A percentile compares a stretch with the other conserved stretches of the same genome.
phyloP scores from a whole-genome alignment of 257 asterid species.

The Przewalskia tangutica region DNA sequence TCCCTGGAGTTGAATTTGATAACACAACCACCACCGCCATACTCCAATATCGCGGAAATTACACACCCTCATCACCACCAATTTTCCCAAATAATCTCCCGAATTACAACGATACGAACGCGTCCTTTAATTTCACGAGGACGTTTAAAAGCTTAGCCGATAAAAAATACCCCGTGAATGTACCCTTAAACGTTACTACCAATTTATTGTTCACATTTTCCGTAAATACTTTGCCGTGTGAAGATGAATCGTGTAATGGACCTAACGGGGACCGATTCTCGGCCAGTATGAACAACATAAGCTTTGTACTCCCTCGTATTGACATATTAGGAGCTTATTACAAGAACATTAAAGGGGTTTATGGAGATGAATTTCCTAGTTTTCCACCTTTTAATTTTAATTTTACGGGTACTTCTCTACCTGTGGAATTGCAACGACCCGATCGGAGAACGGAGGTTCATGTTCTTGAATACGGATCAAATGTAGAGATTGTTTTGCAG shows the following conservation, averaged over 20 bases:
- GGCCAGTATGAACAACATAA: conserved; percentile 59
- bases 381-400: conserved; percentile 22
- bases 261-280: conserved; percentile 28
- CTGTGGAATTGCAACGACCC: background rate
- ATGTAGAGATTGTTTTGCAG: conserved; percentile 6
- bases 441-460: conserved; percentile 2
- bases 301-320: conserved; percentile 22
- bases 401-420: conserved; percentile 10
- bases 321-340: conserved; percentile 63
- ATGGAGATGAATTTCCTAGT: conserved; percentile 26
- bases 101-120: conserved; percentile 17
- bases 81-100: conserved; percentile 28
- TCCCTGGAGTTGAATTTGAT: conserved; percentile 1
- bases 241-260: conserved; percentile 21
- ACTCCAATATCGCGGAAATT: conserved; percentile 24
- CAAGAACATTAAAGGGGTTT: conserved; percentile 27
- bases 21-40: conserved; percentile 52
- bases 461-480: conserved; percentile 8
- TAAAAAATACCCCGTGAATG: conserved; percentile 26
- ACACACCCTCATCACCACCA: conserved; percentile 22
- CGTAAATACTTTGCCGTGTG: conserved; percentile 24
- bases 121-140: conserved; percentile 33
- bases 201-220: conserved; percentile 33
- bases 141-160: conserved; percentile 32
- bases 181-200: conserved; percentile 20